Conservation (phyloP, 805 yeast species). For the Dipodascus geniculatus region DNA sequence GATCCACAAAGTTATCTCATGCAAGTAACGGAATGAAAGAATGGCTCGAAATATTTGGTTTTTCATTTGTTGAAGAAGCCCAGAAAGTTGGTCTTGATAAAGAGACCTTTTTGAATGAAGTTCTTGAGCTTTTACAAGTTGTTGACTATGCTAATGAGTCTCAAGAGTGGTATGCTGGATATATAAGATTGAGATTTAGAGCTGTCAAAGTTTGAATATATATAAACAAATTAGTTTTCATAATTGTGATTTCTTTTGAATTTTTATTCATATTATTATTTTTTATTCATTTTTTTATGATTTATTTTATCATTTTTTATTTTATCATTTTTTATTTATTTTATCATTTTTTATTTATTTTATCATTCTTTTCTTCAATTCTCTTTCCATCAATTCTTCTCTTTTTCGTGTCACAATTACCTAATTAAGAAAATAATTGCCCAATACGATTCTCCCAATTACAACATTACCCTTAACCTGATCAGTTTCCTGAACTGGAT, state of each 20-base stretch:
- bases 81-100: conserved; percentile 7
- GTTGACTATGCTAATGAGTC: conserved; percentile 9
- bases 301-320: neutral
- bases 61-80: conserved; percentile 13
- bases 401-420: neutral
- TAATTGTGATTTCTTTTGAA: neutral
- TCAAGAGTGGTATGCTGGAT: conserved; percentile 14
- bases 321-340: neutral
- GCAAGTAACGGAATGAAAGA: conserved; percentile 13
- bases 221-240: neutral
- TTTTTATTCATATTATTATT: neutral
- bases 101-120: conserved; percentile 4
- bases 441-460: neutral
- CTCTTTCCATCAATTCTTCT: neutral
- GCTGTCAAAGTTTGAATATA: conserved; percentile 8
- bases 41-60: conserved; percentile 20
- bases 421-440: neutral
- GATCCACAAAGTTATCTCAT: conserved; percentile 15
- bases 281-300: neutral
- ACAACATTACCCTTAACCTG: neutral
- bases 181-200: conserved; percentile 13
- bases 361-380: neutral
- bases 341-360: conserved; percentile 1
- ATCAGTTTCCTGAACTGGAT: neutral
- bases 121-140: conserved; percentile 9